Evolutionary conservation across 2,329 filamentous ascomycete species (phyloP).

Genomic region (Penicillium sp.): DNA sequence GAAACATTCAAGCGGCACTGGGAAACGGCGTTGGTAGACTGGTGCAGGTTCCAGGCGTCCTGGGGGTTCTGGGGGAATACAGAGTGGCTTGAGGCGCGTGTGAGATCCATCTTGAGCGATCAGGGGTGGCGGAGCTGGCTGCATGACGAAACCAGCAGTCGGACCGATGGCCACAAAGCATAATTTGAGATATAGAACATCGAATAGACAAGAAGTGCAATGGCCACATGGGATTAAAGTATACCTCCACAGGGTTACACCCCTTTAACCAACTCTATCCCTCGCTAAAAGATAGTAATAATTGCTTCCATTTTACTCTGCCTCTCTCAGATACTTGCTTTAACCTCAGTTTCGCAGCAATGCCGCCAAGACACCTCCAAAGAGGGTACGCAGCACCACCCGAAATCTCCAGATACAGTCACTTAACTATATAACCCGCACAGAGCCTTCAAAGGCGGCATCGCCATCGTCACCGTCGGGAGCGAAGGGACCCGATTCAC

Average conservation of each 20-base stretch:
- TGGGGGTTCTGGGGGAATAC: constrained; percentile 68
- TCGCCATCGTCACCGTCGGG: constrained; percentile 2
- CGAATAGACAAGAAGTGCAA: neutral
- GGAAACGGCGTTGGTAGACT: constrained; percentile 71
- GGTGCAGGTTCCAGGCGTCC: constrained; percentile 65
- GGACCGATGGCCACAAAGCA: neutral
- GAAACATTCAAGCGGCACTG: constrained; percentile 62
- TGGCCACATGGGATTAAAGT: neutral
- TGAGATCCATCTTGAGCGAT: constrained; percentile 55
- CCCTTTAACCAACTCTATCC: neutral
- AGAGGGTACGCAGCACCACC: neutral
- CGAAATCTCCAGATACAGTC: neutral
- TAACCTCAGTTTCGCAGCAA: neutral
- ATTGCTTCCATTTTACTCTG: neutral
- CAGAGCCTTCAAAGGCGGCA: constrained; percentile 1
- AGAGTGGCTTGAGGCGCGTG: constrained; percentile 61
- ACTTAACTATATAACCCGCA: neutral
- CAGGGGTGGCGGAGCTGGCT: constrained; percentile 55
- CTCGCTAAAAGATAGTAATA: neutral
- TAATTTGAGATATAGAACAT: neutral
- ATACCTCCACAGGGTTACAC: neutral
- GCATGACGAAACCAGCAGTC: constrained; percentile 23
- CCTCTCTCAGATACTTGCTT: neutral
- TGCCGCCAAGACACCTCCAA: neutral
- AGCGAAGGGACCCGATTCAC: neutral